Evolutionary conservation across 2,329 filamentous ascomycete genomes (phyloP).

Genomic region (Dendrostoma leiphaemia): DNA sequence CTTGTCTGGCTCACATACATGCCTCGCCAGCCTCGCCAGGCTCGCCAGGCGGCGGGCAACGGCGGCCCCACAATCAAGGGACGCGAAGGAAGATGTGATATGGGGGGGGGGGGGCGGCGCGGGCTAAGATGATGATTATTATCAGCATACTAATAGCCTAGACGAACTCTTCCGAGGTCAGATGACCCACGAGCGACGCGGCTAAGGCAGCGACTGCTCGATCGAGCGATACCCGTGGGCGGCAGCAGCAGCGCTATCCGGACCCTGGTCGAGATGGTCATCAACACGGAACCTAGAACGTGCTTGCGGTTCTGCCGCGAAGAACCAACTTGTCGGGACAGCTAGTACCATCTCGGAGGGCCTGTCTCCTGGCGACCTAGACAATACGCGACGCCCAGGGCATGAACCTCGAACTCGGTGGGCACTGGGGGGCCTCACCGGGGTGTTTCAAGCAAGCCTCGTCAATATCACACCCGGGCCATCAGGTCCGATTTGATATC

Average conservation of each 20-base stretch:
- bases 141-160: not conserved
- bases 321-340: not conserved
- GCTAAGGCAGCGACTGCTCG: too few relatives aligned
- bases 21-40: too few relatives aligned
- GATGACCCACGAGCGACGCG: not conserved
- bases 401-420: too few relatives aligned
- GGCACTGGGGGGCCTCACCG: too few relatives aligned
- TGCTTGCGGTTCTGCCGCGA: not conserved
- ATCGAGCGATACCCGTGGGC: not conserved
- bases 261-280: not conserved
- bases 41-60: too few relatives aligned
- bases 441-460: too few relatives aligned
- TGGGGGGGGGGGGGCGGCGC: not conserved
- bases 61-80: too few relatives aligned
- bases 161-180: not conserved
- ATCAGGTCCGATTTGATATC: too few relatives aligned
- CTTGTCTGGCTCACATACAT: not conserved
- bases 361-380: not conserved
- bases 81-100: too few relatives aligned
- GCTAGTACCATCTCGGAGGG: not conserved
- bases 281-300: too few relatives aligned
- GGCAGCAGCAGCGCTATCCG: not conserved
- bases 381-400: not conserved
- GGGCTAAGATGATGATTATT: not conserved
- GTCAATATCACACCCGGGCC: too few relatives aligned